Evolutionary conservation across 192 early-diverging fungal species (phyloP).

Genomic region (Gamsiella multidivaricata): DNA sequence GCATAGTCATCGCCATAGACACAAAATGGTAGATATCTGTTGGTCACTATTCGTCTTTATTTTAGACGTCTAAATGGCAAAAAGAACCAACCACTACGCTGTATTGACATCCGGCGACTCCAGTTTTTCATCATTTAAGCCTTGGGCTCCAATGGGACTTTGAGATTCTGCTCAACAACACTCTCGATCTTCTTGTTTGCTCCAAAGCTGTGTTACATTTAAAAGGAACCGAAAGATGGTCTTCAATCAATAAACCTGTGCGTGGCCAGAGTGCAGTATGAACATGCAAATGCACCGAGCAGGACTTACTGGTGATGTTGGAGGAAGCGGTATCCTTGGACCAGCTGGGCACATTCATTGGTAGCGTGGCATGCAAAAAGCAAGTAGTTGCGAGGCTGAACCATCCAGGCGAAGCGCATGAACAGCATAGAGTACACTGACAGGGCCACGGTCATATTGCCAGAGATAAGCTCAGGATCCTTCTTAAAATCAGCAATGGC

Average conservation of each 20-base stretch:
- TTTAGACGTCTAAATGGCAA: background rate
- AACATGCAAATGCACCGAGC: no score
- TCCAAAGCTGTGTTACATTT: constrained; percentile 43
- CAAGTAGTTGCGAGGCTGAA: constrained; percentile 89
- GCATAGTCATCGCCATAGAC: no score
- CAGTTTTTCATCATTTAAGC: background rate
- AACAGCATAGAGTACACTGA: constrained; percentile 91
- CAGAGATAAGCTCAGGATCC: constrained; percentile 90
- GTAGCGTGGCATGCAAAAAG: constrained; percentile 94
- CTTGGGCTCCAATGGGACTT: constrained; percentile 45
- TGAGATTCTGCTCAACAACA: constrained; percentile 19
- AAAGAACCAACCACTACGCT: no score
- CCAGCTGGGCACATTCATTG: constrained; percentile 90
- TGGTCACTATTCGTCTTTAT: background rate
- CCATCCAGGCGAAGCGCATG: constrained; percentile 96
- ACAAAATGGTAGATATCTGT: no score
- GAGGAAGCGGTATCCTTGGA: constrained; percentile 87
- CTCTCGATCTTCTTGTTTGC: constrained; percentile 22
- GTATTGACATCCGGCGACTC: background rate
- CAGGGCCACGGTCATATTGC: constrained; percentile 94
- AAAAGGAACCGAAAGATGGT: background rate
- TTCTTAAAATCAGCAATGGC: constrained; percentile 93
- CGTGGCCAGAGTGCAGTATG: background rate
- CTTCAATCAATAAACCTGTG: background rate
- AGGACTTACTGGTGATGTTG: constrained; percentile 76